Conservation (phyloP, 2,329 filamentous ascomycete species). For the Clonostachys rosea region DNA sequence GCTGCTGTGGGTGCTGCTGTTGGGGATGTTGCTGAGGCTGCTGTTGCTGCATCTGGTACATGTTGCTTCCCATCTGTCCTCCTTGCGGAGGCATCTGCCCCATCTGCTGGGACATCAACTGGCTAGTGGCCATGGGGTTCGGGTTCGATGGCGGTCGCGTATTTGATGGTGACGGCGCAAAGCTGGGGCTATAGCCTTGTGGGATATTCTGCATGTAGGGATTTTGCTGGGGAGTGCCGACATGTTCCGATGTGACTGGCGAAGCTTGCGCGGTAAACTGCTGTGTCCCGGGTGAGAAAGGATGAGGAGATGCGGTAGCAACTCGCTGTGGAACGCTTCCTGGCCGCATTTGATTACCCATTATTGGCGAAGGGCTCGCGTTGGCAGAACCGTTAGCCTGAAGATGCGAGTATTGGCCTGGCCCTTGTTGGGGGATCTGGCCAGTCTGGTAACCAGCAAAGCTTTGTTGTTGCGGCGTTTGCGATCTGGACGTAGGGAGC, state of each 20-base stretch:
- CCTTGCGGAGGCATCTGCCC: slow-evolving; percentile 40
- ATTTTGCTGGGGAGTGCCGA: slow-evolving; percentile 67
- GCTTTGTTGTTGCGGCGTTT: slow-evolving; percentile 75
- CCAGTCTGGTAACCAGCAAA: slow-evolving; percentile 68
- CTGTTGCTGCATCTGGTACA: slow-evolving; percentile 39
- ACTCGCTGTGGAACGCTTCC: slow-evolving; percentile 74
- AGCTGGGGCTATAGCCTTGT: slow-evolving; percentile 54
- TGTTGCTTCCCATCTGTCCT: slow-evolving; percentile 40
- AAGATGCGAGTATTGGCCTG: slow-evolving; percentile 74
- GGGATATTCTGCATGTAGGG: slow-evolving; percentile 61
- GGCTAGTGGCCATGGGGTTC: slow-evolving; percentile 42
- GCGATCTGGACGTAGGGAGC: slow-evolving; percentile 79
- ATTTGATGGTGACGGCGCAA: slow-evolving; percentile 51
- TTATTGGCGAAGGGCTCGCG: slow-evolving; percentile 88
- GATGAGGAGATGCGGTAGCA: slow-evolving; percentile 87
- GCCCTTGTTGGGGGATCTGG: slow-evolving; percentile 51
- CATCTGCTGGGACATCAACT: slow-evolving; percentile 52
- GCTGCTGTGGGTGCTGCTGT: slow-evolving; percentile 31
- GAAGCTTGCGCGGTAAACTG: slow-evolving; percentile 71
- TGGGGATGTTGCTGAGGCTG: slow-evolving; percentile 39
- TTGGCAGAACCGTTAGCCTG: slow-evolving; percentile 76
- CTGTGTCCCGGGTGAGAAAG: slow-evolving; percentile 74
- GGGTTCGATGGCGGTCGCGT: slow-evolving; percentile 50
- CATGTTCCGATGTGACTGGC: slow-evolving; percentile 70
- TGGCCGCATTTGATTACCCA: slow-evolving; percentile 73